Evolutionary conservation across 2,329 filamentous ascomycete genomes (phyloP), one percentile per base, ranked within the genome.

Genomic region (Nemania diffusa): DNA sequence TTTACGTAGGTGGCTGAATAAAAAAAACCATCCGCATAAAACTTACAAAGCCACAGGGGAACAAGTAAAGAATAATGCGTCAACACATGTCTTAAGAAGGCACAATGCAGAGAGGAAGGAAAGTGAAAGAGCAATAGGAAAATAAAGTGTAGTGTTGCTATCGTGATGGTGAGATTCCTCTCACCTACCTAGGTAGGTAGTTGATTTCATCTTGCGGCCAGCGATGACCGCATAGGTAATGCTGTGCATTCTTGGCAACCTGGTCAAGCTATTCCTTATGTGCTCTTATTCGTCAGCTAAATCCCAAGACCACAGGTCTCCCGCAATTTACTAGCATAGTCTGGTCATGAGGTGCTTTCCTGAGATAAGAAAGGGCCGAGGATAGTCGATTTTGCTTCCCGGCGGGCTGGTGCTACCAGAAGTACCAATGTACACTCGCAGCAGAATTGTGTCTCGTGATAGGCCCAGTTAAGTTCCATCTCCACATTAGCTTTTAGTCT

Each of bases 361-460:
- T 46, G 22, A 68, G 65, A 68, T 65, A 68, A 68, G 65, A 64
- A 68, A 57, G 57, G 32, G 34, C 15, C 42, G n/a, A 40, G 32
- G 9, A 32, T 24, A 26, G 5, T 60, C 26, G 24, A 52, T 26
- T 4, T 17, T 13, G 24, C 6, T n/a, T 44, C 15, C 40, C 40
- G 17, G 40, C n/a, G 40, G 2, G 17, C 17, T 44, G 17, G 40
- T 44, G 17, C 15, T 17, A n/a, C 4, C 15, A 26, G n/a, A 52
- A 34, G 26, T 15, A 52, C 50, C 27, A 3, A n/a, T 52, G 29
- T 32, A 5, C 27, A 52, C 50, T 32, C 50, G 50, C 50, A 52
- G 50, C 27, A n/a, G 50, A 52, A 26, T 26, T 15, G 8, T 50
- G 26, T 29, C 50, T 9, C 50, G 27, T 52, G 50, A 52, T 52